Evolutionary conservation across 1,284 basidiomycete genomes (phyloP), one percentile per base, ranked within the genome.

Genomic region (Cryptococcus sp.): DNA sequence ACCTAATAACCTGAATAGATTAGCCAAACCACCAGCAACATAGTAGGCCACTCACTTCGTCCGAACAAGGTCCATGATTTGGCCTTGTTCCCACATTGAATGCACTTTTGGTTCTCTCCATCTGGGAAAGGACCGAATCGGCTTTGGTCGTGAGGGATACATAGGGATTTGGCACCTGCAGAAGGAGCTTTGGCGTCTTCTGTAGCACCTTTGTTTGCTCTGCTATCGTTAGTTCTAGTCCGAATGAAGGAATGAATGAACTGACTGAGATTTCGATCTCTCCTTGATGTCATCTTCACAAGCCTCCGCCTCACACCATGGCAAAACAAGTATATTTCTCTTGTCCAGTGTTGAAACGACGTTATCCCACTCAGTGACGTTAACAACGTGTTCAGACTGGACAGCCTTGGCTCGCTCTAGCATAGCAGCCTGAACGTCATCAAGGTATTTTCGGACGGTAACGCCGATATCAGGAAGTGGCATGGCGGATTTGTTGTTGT

Each of bases 241-340:
- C 15, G 8, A 10, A 13, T 37, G 31, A 41, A 48, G 35, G 32
- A 36, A 30, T 55, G 43, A 51, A n/a, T n/a, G 43, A 48, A 86
- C 90, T 81, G 71, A 92, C 89, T 86, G 67, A 49, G 59, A 83
- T 74, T 85, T 82, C 38, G 85, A 90, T 62, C 90, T 83, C 71
- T 98, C 91, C 82, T 99, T 98, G 82, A 99, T 96, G 70, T 92
- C 90, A 77, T 98, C 95, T 77, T 99, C 95, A 76, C 96, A 99
- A 46, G 82, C 83, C 74, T 91, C 90, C 46, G 81, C 83, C 79
- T 98, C 92, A 78, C 96, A 98, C 96, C 96, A 99, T 8, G 96
- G 96, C 58, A 98, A 84, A 51, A 89, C 88, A 23, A 89, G 86
- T 46, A 93, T 83, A 72, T 86, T 86, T 81, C 96, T 98, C 70